These are phyloP conservation scores for Spinellus fusiger DNA, from an alignment of 192 early-diverging fungal genomes.

Conservation along the genomic window DNA sequence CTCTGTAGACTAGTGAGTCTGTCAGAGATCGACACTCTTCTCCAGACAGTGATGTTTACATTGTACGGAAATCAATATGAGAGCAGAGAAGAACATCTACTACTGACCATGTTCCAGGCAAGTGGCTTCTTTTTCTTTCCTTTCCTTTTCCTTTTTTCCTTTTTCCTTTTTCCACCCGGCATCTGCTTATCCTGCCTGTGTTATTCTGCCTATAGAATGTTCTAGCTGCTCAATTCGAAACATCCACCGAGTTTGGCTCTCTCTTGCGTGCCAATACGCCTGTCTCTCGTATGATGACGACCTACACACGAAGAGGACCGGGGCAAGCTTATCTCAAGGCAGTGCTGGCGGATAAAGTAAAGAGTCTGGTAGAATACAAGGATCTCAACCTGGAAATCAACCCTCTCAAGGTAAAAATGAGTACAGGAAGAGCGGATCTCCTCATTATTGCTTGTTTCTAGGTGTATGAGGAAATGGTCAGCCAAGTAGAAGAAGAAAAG, in stretches of 20 bases:
- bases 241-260: constrained; percentile 82
- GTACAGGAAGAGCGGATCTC: background rate
- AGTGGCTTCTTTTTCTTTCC: constrained; percentile 27
- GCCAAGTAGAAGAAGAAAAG: constrained; percentile 63
- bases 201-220: constrained; percentile 42
- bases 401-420: constrained; percentile 68
- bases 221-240: constrained; percentile 87
- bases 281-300: constrained; percentile 97
- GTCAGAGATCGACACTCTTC: constrained; percentile 86
- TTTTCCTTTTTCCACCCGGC: background rate
- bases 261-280: constrained; percentile 97
- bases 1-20: constrained; percentile 79
- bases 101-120: constrained; percentile 95
- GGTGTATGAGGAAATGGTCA: constrained; percentile 81
- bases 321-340: constrained; percentile 91
- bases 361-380: constrained; percentile 69
- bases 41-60: constrained; percentile 96
- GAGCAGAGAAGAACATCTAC: constrained; percentile 88
- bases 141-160: constrained; percentile 22
- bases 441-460: constrained; percentile 2
- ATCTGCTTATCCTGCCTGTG: background rate
- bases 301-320: constrained; percentile 89
- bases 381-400: constrained; percentile 92
- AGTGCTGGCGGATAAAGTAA: constrained; percentile 75
- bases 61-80: constrained; percentile 97